Percentiles rank a stretch among this genome's conserved stretches.
Evolutionary conservation across 345 rosid genomes (phyloP).

Genomic region (Bretschneidera sinensis): DNA sequence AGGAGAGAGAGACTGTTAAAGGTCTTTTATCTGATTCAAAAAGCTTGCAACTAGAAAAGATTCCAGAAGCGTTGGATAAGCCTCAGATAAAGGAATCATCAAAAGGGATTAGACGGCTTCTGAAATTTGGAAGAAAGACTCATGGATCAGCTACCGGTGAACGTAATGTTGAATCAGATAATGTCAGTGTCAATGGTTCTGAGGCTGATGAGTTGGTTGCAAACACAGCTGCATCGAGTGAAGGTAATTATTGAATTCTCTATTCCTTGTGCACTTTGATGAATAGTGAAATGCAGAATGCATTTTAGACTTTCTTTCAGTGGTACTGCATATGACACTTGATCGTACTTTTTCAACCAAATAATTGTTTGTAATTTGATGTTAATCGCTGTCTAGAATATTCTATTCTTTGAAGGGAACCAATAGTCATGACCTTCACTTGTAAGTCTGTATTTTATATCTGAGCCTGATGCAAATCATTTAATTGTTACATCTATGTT

Average conservation of each 20-base stretch:
- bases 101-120: constrained; percentile 60
- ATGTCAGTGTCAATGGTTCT: constrained; percentile 20
- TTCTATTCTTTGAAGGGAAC: too few species aligned
- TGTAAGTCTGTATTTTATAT: too few species aligned
- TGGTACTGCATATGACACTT: too few species aligned
- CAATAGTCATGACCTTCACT: too few species aligned
- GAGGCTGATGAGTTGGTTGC: constrained; percentile 34
- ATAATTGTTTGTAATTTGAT: too few species aligned
- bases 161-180: constrained; percentile 30
- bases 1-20: constrained; percentile 34
- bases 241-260: constrained; percentile 37
- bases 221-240: constrained; percentile 27
- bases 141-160: constrained; percentile 49
- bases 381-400: too few species aligned
- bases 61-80: constrained; percentile 55
- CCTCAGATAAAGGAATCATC: constrained; percentile 59
- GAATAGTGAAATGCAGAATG: constrained; percentile 2
- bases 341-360: neutral
- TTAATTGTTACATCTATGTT: too few species aligned
- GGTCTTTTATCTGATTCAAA: constrained; percentile 38
- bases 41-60: constrained; percentile 45
- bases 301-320: neutral
- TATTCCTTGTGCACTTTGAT: constrained; percentile 5
- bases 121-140: constrained; percentile 75
- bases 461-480: too few species aligned